Conservation (phyloP, 164 flowering plant species). For the Stephania japonica region DNA sequence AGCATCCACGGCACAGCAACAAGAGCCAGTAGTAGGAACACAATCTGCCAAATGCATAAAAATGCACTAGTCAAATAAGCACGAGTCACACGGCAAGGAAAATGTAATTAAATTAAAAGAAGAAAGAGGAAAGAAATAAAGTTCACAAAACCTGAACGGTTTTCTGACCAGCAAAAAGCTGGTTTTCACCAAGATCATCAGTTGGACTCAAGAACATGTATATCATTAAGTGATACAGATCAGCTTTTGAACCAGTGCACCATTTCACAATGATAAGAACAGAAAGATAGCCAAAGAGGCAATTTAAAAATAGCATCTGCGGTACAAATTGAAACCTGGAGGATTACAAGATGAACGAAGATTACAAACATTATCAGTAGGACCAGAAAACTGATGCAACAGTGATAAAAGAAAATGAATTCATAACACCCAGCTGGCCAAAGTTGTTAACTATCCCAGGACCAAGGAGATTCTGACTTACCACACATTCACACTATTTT, state of each 20-base stretch:
- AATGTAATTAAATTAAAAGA: background rate
- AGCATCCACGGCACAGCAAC: conserved; percentile 99
- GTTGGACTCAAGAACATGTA: conserved; percentile 99
- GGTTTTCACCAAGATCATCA: conserved; percentile 93
- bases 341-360: background rate
- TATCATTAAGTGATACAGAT: conserved; percentile 86
- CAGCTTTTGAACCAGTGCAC: conserved; percentile 94
- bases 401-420: background rate
- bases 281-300: conserved; percentile 92
- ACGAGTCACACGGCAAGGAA: background rate
- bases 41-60: conserved; percentile 41
- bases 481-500: conserved; percentile 68
- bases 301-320: conserved; percentile 83
- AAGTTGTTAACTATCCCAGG: background rate
- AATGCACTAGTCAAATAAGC: conserved; percentile 7
- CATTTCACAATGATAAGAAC: conserved; percentile 79
- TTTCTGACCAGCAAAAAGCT: conserved; percentile 86
- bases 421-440: background rate
- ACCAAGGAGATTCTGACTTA: conserved; percentile 24
- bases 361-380: background rate
- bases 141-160: conserved; percentile 56
- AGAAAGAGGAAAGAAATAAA: background rate
- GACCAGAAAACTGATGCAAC: background rate
- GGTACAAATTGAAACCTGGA: conserved; percentile 96
- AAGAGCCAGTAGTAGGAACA: conserved; percentile 61